Conservation (phyloP, 148 eudicot species). For the Fagopyrum esculentum region DNA sequence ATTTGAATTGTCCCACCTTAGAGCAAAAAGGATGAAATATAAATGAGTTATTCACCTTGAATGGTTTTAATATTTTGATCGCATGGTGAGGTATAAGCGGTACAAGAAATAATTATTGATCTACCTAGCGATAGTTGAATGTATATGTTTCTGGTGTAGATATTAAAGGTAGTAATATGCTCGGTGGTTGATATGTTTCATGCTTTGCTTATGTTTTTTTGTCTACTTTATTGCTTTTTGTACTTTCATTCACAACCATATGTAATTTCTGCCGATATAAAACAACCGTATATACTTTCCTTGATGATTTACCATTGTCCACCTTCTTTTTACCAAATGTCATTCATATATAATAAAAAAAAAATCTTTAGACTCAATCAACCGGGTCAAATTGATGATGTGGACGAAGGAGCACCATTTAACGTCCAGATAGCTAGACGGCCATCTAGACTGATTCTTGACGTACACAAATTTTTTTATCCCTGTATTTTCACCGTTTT, state of each 20-base stretch:
- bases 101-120: background rate
- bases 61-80: background rate
- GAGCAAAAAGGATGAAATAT: background rate
- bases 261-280: background rate
- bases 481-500: too few species aligned
- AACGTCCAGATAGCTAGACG: too few species aligned
- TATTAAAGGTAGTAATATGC: background rate
- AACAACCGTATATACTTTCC: background rate
- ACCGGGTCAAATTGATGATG: too few species aligned
- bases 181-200: conserved; percentile 7
- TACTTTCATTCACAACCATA: background rate
- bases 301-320: background rate
- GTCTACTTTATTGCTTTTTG: background rate
- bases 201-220: conserved; percentile 5
- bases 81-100: background rate
- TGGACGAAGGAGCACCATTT: too few species aligned
- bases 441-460: too few species aligned
- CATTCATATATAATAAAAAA: background rate
- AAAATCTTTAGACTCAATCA: background rate
- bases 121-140: background rate
- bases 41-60: background rate
- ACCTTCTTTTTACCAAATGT: background rate
- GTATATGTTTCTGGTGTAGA: background rate
- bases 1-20: background rate
- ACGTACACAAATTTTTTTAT: too few species aligned